These are phyloP conservation scores for Fusarium sp. DNA, from an alignment of 2,329 filamentous ascomycete species.

Conservation along the genomic window DNA sequence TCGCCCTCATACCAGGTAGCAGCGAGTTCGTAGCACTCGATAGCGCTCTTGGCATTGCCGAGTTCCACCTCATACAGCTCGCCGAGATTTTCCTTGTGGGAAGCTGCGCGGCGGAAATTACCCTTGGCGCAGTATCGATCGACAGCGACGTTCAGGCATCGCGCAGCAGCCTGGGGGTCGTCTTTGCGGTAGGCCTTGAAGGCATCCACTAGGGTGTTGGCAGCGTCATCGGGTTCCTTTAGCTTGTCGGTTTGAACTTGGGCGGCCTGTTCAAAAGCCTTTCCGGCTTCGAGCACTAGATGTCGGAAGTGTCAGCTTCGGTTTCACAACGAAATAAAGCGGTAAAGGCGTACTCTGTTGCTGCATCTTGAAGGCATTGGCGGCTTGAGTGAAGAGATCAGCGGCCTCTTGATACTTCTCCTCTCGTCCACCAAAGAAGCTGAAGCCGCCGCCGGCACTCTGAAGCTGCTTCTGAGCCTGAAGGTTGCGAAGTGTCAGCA, in stretches of 20 bases:
- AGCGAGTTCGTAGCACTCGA: conserved; percentile 85
- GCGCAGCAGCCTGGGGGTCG: conserved; percentile 82
- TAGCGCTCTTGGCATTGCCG: conserved; percentile 79
- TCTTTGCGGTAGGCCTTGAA: conserved; percentile 95
- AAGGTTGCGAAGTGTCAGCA: conserved; percentile 17
- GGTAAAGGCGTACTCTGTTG: conserved; percentile 72
- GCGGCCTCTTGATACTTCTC: conserved; percentile 93
- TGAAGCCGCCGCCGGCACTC: conserved; percentile 83
- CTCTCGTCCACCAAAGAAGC: conserved; percentile 85
- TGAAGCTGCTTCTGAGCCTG: conserved; percentile 88
- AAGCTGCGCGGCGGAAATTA: conserved; percentile 90
- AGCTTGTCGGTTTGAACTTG: conserved; percentile 81
- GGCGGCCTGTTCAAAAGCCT: conserved; percentile 89
- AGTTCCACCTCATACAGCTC: conserved; percentile 88
- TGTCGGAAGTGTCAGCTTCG: conserved; percentile 6
- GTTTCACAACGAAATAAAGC: conserved; percentile 4
- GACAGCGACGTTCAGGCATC: conserved; percentile 83
- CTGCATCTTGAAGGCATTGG: conserved; percentile 90
- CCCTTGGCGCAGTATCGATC: conserved; percentile 88
- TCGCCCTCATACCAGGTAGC: conserved; percentile 91
- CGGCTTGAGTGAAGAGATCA: conserved; percentile 87
- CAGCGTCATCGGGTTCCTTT: conserved; percentile 91
- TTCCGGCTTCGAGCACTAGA: conserved; percentile 83
- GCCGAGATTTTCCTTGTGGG: conserved; percentile 88
- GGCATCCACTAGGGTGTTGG: conserved; percentile 87